Evolutionary conservation across 176 grass and related monocot genomes (phyloP).

Genomic region (Avena insularis): DNA sequence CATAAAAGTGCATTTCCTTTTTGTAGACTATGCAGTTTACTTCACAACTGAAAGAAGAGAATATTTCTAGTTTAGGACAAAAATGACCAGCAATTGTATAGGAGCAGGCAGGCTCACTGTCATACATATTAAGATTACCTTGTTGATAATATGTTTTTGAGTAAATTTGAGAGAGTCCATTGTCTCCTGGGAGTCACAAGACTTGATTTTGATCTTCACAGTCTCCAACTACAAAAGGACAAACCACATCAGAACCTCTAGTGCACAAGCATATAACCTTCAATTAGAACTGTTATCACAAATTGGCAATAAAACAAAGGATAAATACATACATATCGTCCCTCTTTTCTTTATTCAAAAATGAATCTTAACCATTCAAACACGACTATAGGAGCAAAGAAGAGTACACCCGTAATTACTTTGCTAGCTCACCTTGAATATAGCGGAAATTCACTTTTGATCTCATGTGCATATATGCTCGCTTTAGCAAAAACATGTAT

Average conservation of each 20-base stretch:
- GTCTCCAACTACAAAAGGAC: slow-evolving; percentile 67
- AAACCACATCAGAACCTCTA: slow-evolving; percentile 18
- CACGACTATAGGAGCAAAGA: not conserved
- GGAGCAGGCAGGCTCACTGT: slow-evolving; percentile 23
- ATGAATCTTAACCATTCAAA: slow-evolving; percentile 29
- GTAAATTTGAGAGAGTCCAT: slow-evolving; percentile 74
- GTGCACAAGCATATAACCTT: slow-evolving; percentile 18
- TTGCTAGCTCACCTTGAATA: slow-evolving; percentile 5
- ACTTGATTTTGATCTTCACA: slow-evolving; percentile 72
- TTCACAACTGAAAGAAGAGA: slow-evolving; percentile 20
- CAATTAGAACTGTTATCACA: slow-evolving; percentile 17
- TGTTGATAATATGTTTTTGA: slow-evolving; percentile 83
- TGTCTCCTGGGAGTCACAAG: slow-evolving; percentile 70
- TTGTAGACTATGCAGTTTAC: not conserved
- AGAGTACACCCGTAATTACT: not conserved
- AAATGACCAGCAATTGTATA: slow-evolving; percentile 16
- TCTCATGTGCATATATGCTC: too few relatives aligned
- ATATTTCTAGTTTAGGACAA: slow-evolving; percentile 12
- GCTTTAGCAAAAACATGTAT: too few relatives aligned
- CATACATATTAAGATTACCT: slow-evolving; percentile 54
- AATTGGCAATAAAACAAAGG: slow-evolving; percentile 2
- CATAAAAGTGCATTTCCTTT: not conserved
- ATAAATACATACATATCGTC: not conserved
- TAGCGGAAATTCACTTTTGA: too few relatives aligned
- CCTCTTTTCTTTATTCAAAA: slow-evolving; percentile 21